Evolutionary conservation across 108 stramenopile genomes (phyloP).

Genomic region (Cylindrotheca fusiformis): DNA sequence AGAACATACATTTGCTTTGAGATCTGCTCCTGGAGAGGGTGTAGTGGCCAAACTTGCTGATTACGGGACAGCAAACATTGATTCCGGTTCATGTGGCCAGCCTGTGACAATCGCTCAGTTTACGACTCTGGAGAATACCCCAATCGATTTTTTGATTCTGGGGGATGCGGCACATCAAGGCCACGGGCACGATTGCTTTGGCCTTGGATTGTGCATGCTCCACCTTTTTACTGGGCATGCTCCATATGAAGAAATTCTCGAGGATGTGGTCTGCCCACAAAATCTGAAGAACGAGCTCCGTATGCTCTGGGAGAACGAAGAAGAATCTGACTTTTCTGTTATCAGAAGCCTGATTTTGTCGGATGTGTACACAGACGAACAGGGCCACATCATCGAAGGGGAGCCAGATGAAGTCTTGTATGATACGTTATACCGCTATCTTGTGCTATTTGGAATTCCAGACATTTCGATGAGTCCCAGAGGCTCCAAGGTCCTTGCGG

Average conservation of each 20-base stretch:
- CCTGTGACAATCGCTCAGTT: conserved; percentile 90
- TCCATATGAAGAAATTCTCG: conserved; percentile 97
- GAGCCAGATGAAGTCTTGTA: conserved; percentile 79
- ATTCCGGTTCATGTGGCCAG: conserved; percentile 71
- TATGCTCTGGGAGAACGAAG: conserved; percentile 78
- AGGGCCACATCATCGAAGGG: conserved; percentile 69
- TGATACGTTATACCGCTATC: conserved; percentile 91
- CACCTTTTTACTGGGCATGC: conserved; percentile 94
- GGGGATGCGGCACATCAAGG: conserved; percentile 88
- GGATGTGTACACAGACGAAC: conserved; percentile 71
- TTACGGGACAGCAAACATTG: conserved; percentile 93
- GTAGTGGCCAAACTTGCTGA: conserved; percentile 94
- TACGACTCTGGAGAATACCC: conserved; percentile 97
- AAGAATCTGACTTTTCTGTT: conserved; percentile 46
- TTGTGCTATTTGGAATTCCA: conserved; percentile 91
- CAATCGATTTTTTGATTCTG: conserved; percentile 89
- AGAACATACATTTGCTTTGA: conserved; percentile 63
- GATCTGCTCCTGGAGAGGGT: conserved; percentile 48
- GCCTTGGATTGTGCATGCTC: conserved; percentile 91
- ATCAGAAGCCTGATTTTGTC: conserved; percentile 68
- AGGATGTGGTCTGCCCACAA: conserved; percentile 78
- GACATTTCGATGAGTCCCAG: conserved; percentile 21
- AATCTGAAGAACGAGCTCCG: conserved; percentile 55
- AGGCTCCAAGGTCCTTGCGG: conserved; percentile 67
- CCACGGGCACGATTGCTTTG: conserved; percentile 89